Conservation (phyloP, 495 filamentous ascomycete genomes). For the Hypomontagnella monticulosa region DNA sequence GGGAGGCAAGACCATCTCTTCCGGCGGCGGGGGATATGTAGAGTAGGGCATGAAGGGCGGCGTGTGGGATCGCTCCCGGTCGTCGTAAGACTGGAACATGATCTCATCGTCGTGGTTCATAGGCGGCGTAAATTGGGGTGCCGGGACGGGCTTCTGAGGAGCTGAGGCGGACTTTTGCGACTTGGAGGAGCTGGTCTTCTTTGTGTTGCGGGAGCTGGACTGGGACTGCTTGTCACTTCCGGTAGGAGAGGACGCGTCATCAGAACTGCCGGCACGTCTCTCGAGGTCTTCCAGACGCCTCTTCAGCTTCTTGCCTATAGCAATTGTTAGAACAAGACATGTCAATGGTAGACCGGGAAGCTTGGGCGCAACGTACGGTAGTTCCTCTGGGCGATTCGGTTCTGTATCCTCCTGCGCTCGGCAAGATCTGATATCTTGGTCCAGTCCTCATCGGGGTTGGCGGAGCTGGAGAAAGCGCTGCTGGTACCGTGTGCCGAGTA, state of each 20-base stretch:
- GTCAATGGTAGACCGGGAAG: not conserved
- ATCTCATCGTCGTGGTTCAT: conserved; percentile 63
- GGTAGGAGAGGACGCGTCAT: conserved; percentile 65
- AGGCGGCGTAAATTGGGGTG: conserved; percentile 73
- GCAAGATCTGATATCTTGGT: conserved; percentile 98
- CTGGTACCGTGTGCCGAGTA: conserved; percentile 79
- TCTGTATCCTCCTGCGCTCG: conserved; percentile 93
- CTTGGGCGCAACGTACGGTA: conserved; percentile 77
- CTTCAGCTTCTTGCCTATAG: conserved; percentile 97
- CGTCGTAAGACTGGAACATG: conserved; percentile 58
- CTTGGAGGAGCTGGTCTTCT: conserved; percentile 55
- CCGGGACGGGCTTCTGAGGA: conserved; percentile 62
- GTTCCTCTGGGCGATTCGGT: conserved; percentile 96
- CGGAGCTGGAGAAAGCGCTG: conserved; percentile 95
- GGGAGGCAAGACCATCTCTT: conserved; percentile 70
- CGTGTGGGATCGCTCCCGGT: conserved; percentile 71
- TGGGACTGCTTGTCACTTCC: conserved; percentile 61
- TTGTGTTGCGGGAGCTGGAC: conserved; percentile 58
- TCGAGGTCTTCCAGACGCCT: conserved; percentile 96
- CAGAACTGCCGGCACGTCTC: conserved; percentile 85
- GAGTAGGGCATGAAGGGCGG: conserved; percentile 76
- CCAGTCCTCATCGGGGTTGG: conserved; percentile 98
- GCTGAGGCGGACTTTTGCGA: conserved; percentile 52
- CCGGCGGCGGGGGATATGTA: conserved; percentile 71
- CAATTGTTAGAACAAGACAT: conserved; percentile 24